Percentiles rank a stretch among this genome's conserved stretches.
phyloP scores from a whole-genome alignment of 257 asterid species.

The Ilex aquifolium region DNA sequence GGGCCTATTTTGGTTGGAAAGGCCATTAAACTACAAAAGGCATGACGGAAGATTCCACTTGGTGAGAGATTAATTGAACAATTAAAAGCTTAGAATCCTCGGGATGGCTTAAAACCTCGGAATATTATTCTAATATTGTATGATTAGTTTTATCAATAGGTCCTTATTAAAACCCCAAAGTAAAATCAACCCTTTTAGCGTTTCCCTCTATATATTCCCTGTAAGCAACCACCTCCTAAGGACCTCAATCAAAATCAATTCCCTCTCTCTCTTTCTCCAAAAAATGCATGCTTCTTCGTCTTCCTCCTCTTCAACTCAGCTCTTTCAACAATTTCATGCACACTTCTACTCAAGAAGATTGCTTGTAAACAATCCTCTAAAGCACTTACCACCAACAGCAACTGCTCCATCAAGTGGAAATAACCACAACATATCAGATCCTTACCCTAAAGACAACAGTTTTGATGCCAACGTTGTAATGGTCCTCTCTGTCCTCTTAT shows the following conservation, averaged over 20 bases:
- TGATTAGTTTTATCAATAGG: constrained; percentile 1
- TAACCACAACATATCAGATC: background rate
- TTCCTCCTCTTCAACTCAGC: constrained; percentile 13
- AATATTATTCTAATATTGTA: background rate
- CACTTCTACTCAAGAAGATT: constrained; percentile 34
- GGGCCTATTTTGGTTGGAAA: constrained; percentile 17
- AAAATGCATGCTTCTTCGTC: background rate
- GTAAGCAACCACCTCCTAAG: constrained; percentile 16
- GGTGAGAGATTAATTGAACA: background rate
- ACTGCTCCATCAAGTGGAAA: constrained; percentile 20
- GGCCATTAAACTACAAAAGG: constrained; percentile 9
- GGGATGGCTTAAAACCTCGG: background rate
- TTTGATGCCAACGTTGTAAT: constrained; percentile 51
- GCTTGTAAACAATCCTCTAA: constrained; percentile 23
- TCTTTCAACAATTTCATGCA: constrained; percentile 14
- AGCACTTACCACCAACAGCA: constrained; percentile 20
- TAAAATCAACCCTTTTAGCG: constrained; percentile 9
- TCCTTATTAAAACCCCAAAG: background rate
- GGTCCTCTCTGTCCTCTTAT: constrained; percentile 51
- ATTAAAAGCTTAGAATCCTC: background rate
- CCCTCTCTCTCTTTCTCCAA: background rate
- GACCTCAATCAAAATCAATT: background rate
- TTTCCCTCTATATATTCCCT: constrained; percentile 29
- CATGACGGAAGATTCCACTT: constrained; percentile 11
- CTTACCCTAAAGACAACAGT: constrained; percentile 10